A percentile compares a stretch with the other conserved stretches of the same genome.
phyloP scores from a whole-genome alignment of 2,329 filamentous ascomycete species.

The Calonectria ilicicola region DNA sequence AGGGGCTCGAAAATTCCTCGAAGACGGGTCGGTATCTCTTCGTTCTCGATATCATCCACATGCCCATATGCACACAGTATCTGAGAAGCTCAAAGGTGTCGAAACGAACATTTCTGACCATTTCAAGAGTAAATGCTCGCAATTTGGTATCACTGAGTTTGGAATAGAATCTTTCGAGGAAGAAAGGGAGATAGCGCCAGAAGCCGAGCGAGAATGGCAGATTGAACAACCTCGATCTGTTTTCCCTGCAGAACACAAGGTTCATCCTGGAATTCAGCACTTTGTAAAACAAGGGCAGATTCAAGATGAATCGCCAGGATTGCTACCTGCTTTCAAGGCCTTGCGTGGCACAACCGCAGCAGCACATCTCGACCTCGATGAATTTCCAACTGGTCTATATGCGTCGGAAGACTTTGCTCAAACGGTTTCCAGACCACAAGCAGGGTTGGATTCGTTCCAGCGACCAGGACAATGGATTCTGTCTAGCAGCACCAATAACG shows the following conservation, averaged over 20 bases:
- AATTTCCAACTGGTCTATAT: constrained; percentile 30
- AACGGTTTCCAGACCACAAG: background rate
- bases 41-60: no score
- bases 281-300: no score
- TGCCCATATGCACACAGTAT: no score
- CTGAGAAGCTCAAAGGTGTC: no score
- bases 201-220: constrained; percentile 71
- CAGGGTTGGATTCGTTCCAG: constrained; percentile 39
- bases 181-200: constrained; percentile 74
- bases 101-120: no score
- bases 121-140: constrained; percentile 4
- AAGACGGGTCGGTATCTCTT: no score
- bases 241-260: constrained; percentile 52
- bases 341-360: constrained; percentile 34
- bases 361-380: constrained; percentile 7
- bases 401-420: background rate
- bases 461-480: constrained; percentile 42
- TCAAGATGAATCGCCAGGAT: no score
- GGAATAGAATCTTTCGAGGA: constrained; percentile 59
- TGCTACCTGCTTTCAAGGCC: constrained; percentile 27
- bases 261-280: background rate
- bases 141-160: constrained; percentile 26
- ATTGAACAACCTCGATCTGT: constrained; percentile 57
- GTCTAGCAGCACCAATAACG: background rate
- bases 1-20: no score